A percentile compares a stretch with the other conserved stretches of the same genome.
phyloP scores from a whole-genome alignment of 176 grass and related monocot species.

The Triticum monococcum region DNA sequence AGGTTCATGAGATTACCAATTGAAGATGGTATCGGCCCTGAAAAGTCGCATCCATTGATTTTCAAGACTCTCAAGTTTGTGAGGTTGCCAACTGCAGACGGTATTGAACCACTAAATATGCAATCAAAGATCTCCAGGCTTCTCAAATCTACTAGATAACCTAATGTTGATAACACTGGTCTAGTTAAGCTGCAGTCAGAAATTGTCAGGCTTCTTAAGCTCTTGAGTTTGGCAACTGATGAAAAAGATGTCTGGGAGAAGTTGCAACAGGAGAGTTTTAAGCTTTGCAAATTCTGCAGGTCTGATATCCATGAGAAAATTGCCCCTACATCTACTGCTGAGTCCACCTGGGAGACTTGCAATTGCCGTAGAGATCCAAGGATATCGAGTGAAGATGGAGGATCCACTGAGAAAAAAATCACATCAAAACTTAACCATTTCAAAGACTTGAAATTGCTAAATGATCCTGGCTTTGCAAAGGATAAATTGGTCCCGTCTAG shows the following conservation, averaged over 20 bases:
- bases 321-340: neutral
- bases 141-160: too few species aligned
- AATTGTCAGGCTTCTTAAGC: too few species aligned
- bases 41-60: too few species aligned
- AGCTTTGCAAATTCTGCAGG: neutral
- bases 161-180: neutral
- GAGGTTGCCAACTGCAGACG: too few species aligned
- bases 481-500: neutral
- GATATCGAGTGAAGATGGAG: neutral
- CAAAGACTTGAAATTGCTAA: neutral
- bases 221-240: too few species aligned
- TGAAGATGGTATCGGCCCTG: too few species aligned
- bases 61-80: too few species aligned
- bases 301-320: neutral
- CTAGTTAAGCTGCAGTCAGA: neutral
- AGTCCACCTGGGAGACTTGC: neutral
- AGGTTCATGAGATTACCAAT: too few species aligned
- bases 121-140: too few species aligned
- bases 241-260: too few species aligned
- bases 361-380: neutral
- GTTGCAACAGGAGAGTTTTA: fast-evolving
- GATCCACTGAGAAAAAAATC: neutral
- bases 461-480: neutral
- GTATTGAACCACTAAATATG: too few species aligned
- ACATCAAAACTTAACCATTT: neutral